A percentile compares a stretch with the other conserved stretches of the same genome.
phyloP scores from a whole-genome alignment of 495 filamentous ascomycete species.

The Aspergillus ellipticus region DNA sequence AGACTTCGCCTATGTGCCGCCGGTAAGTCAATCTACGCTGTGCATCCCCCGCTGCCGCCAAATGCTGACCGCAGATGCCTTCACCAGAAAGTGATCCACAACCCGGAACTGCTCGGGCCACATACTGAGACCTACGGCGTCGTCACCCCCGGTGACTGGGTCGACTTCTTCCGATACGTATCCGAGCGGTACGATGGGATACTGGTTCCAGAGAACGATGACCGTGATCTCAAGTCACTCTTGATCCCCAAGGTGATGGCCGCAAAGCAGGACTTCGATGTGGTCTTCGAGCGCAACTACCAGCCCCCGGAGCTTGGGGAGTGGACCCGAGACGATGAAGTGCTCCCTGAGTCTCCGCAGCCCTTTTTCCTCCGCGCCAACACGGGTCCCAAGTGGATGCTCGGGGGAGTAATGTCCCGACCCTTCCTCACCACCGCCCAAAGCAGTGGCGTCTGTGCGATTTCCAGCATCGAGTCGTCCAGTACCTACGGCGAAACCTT shows the following conservation, averaged over 20 bases:
- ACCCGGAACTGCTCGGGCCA: slow-evolving; percentile 38
- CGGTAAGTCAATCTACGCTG: slow-evolving; percentile 22
- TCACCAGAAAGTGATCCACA: slow-evolving; percentile 36
- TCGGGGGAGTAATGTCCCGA: slow-evolving; percentile 41
- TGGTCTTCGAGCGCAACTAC: slow-evolving; percentile 43
- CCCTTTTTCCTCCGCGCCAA: slow-evolving; percentile 42
- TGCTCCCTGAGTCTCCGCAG: slow-evolving; percentile 32
- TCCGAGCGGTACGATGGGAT: slow-evolving; percentile 47
- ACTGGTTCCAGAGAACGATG: slow-evolving; percentile 45
- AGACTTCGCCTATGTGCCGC: slow-evolving; percentile 49
- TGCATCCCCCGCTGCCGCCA: not conserved
- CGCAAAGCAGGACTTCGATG: slow-evolving; percentile 47
- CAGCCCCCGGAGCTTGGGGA: slow-evolving; percentile 34
- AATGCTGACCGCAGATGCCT: not conserved
- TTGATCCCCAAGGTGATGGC: slow-evolving; percentile 50
- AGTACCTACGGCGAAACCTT: slow-evolving; percentile 28
- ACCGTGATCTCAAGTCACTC: slow-evolving; percentile 37
- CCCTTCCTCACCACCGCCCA: slow-evolving; percentile 44
- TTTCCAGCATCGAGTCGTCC: slow-evolving; percentile 44
- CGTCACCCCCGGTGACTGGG: slow-evolving; percentile 50
- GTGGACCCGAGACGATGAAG: slow-evolving; percentile 39
- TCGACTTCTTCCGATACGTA: slow-evolving; percentile 50
- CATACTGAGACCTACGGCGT: slow-evolving; percentile 45
- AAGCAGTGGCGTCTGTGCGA: slow-evolving; percentile 40
- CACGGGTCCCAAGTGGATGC: slow-evolving; percentile 39